Evolutionary conservation across 805 yeast genomes (phyloP).

Genomic region (Sugiyamaella boreocaroliniensis): DNA sequence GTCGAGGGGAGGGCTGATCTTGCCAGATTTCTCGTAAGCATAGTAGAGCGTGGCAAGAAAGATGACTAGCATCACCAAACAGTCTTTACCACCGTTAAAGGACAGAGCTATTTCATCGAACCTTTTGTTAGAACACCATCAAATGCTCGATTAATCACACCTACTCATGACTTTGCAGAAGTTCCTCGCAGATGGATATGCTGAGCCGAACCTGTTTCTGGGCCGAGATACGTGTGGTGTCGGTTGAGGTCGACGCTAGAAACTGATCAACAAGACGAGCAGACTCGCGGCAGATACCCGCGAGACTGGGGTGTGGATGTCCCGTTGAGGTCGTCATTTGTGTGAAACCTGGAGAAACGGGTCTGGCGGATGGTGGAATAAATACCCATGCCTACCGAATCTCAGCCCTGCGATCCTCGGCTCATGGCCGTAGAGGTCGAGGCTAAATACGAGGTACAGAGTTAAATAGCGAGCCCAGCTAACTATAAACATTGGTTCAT

Average conservation of each 20-base stretch:
- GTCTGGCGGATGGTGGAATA: not conserved
- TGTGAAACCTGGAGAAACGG: not conserved
- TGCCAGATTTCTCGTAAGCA: conserved; percentile 7
- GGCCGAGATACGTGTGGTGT: conserved; percentile 12
- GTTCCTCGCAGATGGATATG: conserved; percentile 25
- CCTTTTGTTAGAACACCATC: not conserved
- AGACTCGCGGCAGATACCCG: conserved; percentile 7
- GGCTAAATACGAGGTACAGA: not conserved
- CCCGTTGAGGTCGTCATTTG: conserved; percentile 1
- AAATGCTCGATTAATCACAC: conserved; percentile 1
- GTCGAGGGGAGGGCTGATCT: conserved; percentile 2
- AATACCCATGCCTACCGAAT: not conserved
- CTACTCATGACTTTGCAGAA: conserved; percentile 21
- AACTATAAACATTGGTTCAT: not conserved
- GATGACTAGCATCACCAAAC: conserved; percentile 77
- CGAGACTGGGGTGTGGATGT: not conserved
- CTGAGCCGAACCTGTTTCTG: conserved; percentile 23
- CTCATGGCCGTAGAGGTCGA: not conserved
- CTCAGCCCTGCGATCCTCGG: not conserved
- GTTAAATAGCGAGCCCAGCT: not conserved
- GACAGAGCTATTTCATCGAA: conserved; percentile 50
- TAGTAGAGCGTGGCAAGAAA: conserved; percentile 50
- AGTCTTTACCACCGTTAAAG: conserved; percentile 96
- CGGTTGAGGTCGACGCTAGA: conserved; percentile 1
- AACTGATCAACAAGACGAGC: conserved; percentile 13